These are phyloP conservation scores for Eimeria nieschulzi DNA, from an alignment of 169 alveolate species.

Conservation along the genomic window DNA sequence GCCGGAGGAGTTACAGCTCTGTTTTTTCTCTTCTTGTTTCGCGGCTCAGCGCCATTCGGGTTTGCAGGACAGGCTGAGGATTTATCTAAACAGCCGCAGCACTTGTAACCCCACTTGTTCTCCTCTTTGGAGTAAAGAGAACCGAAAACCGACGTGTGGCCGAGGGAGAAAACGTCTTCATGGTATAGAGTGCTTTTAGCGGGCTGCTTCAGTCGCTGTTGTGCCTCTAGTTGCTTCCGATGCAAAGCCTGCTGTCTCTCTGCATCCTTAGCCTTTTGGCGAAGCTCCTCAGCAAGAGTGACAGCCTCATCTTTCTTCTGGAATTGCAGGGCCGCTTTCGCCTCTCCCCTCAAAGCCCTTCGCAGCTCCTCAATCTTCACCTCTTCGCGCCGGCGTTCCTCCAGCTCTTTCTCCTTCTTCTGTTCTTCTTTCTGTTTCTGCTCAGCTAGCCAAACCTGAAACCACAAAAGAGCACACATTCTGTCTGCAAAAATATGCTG, in stretches of 20 bases:
- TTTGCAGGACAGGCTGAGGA: slow-evolving; percentile 40
- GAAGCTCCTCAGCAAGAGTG: slow-evolving; percentile 30
- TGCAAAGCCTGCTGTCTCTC: slow-evolving; percentile 49
- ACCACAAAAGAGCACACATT: neutral
- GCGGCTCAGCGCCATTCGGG: neutral
- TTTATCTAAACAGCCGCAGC: slow-evolving; percentile 81
- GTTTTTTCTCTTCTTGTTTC: slow-evolving; percentile 39
- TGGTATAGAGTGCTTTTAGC: slow-evolving; percentile 80
- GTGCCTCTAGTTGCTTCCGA: slow-evolving; percentile 77
- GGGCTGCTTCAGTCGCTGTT: slow-evolving; percentile 67
- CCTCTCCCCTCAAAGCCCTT: slow-evolving; percentile 81
- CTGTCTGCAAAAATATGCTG: too few relatives aligned
- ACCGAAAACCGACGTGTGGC: slow-evolving; percentile 86
- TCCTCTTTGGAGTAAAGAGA: slow-evolving; percentile 82
- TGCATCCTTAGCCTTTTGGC: slow-evolving; percentile 77
- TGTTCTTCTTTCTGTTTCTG: slow-evolving; percentile 92
- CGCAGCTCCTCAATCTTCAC: slow-evolving; percentile 92
- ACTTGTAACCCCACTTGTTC: slow-evolving; percentile 86
- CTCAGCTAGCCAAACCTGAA: slow-evolving; percentile 94
- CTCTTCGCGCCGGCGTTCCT: slow-evolving; percentile 95
- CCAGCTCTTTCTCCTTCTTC: slow-evolving; percentile 91
- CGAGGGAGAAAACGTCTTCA: slow-evolving; percentile 83
- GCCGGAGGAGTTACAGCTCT: neutral
- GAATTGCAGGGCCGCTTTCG: slow-evolving; percentile 42
- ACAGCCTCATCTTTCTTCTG: slow-evolving; percentile 50